A percentile compares a stretch with the other conserved stretches of the same genome.
Evolutionary conservation across 106 monocot genomes (phyloP).

Genomic region (Apostasia ramifera): DNA sequence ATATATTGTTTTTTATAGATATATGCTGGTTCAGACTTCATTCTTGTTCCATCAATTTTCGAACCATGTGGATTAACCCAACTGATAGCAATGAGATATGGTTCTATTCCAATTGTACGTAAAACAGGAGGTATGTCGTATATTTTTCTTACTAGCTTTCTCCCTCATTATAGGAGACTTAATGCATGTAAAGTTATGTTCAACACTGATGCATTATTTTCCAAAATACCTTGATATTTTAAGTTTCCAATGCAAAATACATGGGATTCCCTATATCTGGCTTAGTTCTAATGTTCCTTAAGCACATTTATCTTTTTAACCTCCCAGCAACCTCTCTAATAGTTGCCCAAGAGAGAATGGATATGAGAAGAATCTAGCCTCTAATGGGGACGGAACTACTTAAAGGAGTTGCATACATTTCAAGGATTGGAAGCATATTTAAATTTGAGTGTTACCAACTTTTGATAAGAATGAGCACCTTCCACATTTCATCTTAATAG

Average conservation of each 20-base stretch:
- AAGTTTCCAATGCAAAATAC: not conserved
- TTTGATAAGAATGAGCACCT: not conserved
- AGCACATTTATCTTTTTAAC: not conserved
- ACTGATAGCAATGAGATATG: slow-evolving; percentile 95
- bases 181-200: not conserved
- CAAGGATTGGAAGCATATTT: not conserved
- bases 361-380: not conserved
- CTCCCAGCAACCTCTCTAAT: not conserved
- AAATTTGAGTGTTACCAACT: not conserved
- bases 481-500: no score
- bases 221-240: not conserved
- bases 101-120: slow-evolving; percentile 89
- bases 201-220: not conserved
- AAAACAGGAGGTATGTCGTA: slow-evolving; percentile 81
- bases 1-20: slow-evolving; percentile 39
- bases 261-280: no score
- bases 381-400: no score
- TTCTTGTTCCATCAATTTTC: slow-evolving; percentile 94
- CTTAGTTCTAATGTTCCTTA: not conserved
- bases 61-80: slow-evolving; percentile 97
- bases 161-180: not conserved
- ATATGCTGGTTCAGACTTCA: slow-evolving; percentile 95
- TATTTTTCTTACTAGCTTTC: not conserved
- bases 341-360: not conserved
- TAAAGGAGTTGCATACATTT: not conserved